phyloP scores from a whole-genome alignment of 2,329 filamentous ascomycete genomes.

The Diaporthe velutina region DNA sequence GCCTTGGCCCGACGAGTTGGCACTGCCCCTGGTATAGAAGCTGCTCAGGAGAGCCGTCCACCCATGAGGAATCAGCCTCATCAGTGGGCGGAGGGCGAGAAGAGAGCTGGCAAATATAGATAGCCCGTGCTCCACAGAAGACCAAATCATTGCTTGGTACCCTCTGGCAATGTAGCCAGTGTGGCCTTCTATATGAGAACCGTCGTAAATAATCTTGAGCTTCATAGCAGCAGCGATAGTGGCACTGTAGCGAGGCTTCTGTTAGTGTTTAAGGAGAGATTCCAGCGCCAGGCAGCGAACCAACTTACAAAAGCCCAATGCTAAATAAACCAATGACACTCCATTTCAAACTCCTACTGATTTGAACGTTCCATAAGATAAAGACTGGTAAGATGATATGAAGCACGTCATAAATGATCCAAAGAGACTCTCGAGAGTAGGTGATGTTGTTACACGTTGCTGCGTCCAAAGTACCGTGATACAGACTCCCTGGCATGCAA shows the following conservation, averaged over 20 bases:
- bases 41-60: background rate
- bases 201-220: background rate
- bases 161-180: background rate
- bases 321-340: constrained; percentile 29
- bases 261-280: background rate
- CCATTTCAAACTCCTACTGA: constrained; percentile 18
- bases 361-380: constrained; percentile 34
- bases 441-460: constrained; percentile 6
- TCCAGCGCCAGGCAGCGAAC: background rate
- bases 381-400: constrained; percentile 32
- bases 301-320: constrained; percentile 35
- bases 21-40: background rate
- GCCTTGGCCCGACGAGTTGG: background rate
- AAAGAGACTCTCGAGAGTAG: constrained; percentile 34
- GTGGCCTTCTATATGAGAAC: background rate
- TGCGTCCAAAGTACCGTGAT: background rate
- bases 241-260: background rate
- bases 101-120: constrained; percentile 36
- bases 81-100: constrained; percentile 35
- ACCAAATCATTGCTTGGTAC: constrained; percentile 31
- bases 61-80: constrained; percentile 8
- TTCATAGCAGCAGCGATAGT: constrained; percentile 32
- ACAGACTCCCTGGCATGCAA: background rate
- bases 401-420: constrained; percentile 25
- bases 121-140: constrained; percentile 31